These are phyloP conservation scores for Botryosphaeria dothidea DNA, from an alignment of 2,329 filamentous ascomycete species.

Conservation along the genomic window DNA sequence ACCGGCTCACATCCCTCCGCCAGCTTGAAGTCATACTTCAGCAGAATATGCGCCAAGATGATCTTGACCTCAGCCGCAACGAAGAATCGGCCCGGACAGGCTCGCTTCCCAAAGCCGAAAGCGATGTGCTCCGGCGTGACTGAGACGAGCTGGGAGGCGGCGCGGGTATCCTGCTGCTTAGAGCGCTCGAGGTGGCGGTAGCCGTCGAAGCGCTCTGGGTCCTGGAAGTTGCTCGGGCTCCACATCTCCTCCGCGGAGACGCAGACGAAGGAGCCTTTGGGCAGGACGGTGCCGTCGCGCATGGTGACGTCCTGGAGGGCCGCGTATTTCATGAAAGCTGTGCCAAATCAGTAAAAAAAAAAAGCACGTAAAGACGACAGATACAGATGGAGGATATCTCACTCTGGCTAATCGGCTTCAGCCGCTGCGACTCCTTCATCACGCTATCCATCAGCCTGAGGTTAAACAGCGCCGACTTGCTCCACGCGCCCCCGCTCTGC, in stretches of 20 bases:
- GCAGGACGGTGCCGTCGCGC: slow-evolving; percentile 30
- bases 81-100: slow-evolving; percentile 22
- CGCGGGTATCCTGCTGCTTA: slow-evolving; percentile 11
- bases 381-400: not conserved
- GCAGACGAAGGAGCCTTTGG: slow-evolving; percentile 23
- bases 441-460: slow-evolving; percentile 35
- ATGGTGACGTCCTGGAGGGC: slow-evolving; percentile 24
- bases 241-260: slow-evolving; percentile 12
- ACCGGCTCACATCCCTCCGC: not conserved
- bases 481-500: slow-evolving; percentile 28
- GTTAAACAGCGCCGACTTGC: slow-evolving; percentile 30
- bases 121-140: slow-evolving; percentile 22
- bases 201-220: slow-evolving; percentile 22
- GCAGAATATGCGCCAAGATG: slow-evolving; percentile 19
- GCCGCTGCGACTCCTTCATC: slow-evolving; percentile 19
- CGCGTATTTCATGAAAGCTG: not conserved
- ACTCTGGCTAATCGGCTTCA: not conserved
- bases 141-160: not conserved
- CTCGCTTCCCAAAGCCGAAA: slow-evolving; percentile 24
- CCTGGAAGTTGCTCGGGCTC: slow-evolving; percentile 14
- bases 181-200: slow-evolving; percentile 22
- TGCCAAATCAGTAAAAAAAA: not conserved
- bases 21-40: slow-evolving; percentile 21
- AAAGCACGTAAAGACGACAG: no score
- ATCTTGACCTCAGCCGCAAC: slow-evolving; percentile 20